Conservation (phyloP, 257 asterid species). For the Solanum acaule region DNA sequence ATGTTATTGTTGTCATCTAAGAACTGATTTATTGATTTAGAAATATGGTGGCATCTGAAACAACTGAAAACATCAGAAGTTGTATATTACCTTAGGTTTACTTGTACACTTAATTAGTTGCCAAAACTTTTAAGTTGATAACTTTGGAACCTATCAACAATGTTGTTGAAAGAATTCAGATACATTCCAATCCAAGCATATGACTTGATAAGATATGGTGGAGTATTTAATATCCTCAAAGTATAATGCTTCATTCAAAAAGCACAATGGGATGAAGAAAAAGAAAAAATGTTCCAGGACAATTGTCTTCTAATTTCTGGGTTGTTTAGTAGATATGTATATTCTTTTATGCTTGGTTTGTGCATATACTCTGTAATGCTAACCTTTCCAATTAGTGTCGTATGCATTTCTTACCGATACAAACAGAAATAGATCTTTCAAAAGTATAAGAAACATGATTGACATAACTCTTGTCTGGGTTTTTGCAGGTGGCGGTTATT, state of each 20-base stretch:
- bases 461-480: neutral
- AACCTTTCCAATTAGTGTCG: neutral
- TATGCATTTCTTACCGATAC: neutral
- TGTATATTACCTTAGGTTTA: too few relatives aligned
- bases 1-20: neutral
- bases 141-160: too few relatives aligned
- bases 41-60: too few relatives aligned
- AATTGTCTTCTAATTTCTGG: neutral
- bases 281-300: neutral
- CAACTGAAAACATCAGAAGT: too few relatives aligned
- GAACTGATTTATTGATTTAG: neutral
- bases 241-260: neutral
- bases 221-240: neutral
- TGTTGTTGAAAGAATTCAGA: too few relatives aligned
- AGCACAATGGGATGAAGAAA: neutral
- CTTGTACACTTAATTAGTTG: too few relatives aligned
- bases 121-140: too few relatives aligned
- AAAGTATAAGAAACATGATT: neutral
- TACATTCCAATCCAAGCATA: too few relatives aligned
- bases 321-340: neutral
- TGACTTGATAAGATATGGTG: neutral
- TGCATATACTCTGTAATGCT: neutral
- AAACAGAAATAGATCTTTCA: neutral
- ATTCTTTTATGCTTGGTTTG: neutral
- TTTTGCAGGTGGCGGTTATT: constrained; percentile 75